Evolutionary conservation across 148 eudicot genomes (phyloP).

Genomic region (Silene conica): DNA sequence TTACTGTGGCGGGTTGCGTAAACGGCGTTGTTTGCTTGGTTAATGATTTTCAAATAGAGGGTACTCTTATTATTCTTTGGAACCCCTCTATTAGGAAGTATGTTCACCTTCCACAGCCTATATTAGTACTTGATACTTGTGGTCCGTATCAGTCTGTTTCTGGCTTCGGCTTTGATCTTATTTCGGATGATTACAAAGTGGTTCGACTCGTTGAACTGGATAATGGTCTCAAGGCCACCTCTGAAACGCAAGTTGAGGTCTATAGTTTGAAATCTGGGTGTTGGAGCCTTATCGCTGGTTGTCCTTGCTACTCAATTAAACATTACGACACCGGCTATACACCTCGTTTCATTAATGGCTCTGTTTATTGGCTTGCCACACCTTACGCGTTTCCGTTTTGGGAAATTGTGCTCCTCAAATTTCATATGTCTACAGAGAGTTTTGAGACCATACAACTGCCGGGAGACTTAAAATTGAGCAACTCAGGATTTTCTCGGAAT

Average conservation of each 20-base stretch:
- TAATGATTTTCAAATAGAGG: not conserved
- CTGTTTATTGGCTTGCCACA: not conserved
- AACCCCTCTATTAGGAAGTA: not conserved
- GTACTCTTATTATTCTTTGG: not conserved
- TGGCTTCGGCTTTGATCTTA: not conserved
- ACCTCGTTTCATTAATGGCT: not conserved
- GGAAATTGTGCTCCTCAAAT: not conserved
- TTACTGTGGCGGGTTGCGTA: not conserved
- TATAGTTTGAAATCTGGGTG: not conserved
- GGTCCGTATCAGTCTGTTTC: not conserved
- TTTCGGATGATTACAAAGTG: conserved; percentile 3
- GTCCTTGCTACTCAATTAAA: not conserved
- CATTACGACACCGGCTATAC: not conserved
- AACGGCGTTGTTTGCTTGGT: not conserved
- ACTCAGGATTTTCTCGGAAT: not conserved
- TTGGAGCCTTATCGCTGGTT: not conserved
- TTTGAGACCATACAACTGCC: not conserved
- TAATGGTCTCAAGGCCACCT: too few relatives aligned
- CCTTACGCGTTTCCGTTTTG: not conserved
- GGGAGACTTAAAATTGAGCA: not conserved
- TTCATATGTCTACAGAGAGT: not conserved
- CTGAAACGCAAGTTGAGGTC: not conserved
- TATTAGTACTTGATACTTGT: not conserved
- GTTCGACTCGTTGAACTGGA: not conserved
- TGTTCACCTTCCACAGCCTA: not conserved